Base-by-base conservation (phyloP, 495 filamentous ascomycete genomes). In the Tuber indicum region DNA sequence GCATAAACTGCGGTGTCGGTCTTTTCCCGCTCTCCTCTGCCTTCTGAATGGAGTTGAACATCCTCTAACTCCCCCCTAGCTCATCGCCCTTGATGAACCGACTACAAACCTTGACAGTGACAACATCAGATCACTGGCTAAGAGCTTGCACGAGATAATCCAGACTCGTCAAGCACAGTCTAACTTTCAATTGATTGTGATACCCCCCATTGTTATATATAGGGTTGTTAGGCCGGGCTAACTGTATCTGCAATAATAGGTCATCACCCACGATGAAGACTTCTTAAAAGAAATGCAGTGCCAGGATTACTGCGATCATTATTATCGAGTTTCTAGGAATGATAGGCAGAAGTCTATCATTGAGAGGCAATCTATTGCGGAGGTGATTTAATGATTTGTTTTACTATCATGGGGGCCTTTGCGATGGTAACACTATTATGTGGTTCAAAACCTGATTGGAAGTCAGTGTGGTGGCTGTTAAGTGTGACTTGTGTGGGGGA, bases 191-290 rank as follows among this genome's bases (percentile, higher is more conserved):
- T 88, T 98, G 69, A 96, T 99, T 84, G 82, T 82, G 71, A 46
- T 4, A 41, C 42, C 42, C 46, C 17, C 23, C 32, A 14, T 32
- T 44, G 44, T 10, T 45, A n/a, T 75, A 17, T 43, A 41, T 75
- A 10, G 1, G 39, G 39, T 9, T 72, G 12, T 17, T 19, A 39
- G 42, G 41, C 39, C 3, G 41, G 16, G 4, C 36, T 21, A 23
- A 36, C 52, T 75, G 12, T 52, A 71, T 21, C 71, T 42, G 43
- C 26, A 17, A 12, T 71, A 14, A 36, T 49, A 81, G 78, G 92
- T 98, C 75, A 99, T 99, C 84, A 99, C 96, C 47, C 96, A 99
- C 87, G 96, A 99, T 85, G 96, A 98, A 85, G 94, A 98, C 78
- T 99, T 99, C 84, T 83, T 99, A 80, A 88, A 90, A 72, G 89